Evolutionary conservation across 2,329 filamentous ascomycete genomes (phyloP), one percentile per base, ranked within the genome.

Genomic region (Coniella vitis): DNA sequence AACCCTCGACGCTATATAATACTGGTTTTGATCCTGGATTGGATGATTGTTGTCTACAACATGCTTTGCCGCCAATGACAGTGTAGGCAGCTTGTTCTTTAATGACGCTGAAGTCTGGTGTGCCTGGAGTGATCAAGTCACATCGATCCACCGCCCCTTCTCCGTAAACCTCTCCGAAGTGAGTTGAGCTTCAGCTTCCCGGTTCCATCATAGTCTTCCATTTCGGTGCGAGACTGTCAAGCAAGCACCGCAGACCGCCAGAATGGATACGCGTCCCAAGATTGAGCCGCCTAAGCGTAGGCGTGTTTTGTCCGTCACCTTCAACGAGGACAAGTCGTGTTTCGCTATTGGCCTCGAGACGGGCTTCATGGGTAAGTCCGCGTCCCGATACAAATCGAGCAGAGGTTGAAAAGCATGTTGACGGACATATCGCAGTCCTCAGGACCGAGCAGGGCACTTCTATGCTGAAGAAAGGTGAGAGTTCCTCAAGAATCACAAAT

Each of bases 261-360:
- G 53, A 46, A 98, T 97, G 93, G 93, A 97, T 65, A 94, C 90
- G 38, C 79, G 91, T 51, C 86, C 86, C 45, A 81, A 87, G 49
- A 88, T 97, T 61, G 89, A 95, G 70, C 81, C 82, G 44, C 82
- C 87, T 16, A 77, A 76, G 38, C 81, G 83, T 47, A 84, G 86
- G 4, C 78, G 83, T 53, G 90, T 90, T 10, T 77, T 96, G 34
- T 94, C 88, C 13, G 81, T 85, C 39, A 81, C 86, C 8, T 95
- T 95, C 71, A 97, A 96, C 63, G 77, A 81, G 60, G 87, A 93
- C 64, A 80, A 80, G 56, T 90, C 81, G 58, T 90, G 86, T 61
- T 97, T 97, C 66, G 80, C 89, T 21, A 86, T 94, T 25, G 93
- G 89, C 8, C 74, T 95, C 8, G 87, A 95, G 61, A 83, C 83